A percentile compares a stretch with the other conserved stretches of the same genome.
These are phyloP conservation scores for Fusarium dimerum DNA, from an alignment of 2,329 filamentous ascomycete species.

Conservation along the genomic window DNA sequence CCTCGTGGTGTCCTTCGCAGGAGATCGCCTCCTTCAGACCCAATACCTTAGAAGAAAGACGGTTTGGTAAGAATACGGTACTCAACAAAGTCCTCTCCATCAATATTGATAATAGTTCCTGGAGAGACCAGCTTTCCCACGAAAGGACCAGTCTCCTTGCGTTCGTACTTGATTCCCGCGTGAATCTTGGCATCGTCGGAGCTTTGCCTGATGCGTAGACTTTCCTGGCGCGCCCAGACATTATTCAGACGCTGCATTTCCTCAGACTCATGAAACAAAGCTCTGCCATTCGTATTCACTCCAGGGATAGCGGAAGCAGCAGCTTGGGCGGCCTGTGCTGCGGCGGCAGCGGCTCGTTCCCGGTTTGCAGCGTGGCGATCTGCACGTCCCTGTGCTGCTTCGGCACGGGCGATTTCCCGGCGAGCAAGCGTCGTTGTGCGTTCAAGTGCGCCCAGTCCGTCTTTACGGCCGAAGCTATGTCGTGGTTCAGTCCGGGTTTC, in stretches of 20 bases:
- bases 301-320: conserved; percentile 30
- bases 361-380: conserved; percentile 48
- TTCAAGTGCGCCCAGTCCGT: conserved; percentile 40
- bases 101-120: conserved; percentile 62
- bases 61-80: conserved; percentile 66
- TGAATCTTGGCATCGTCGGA: conserved; percentile 58
- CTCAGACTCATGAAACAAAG: conserved; percentile 47
- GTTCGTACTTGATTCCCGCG: conserved; percentile 62
- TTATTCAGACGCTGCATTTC: conserved; percentile 55
- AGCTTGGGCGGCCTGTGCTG: conserved; percentile 33
- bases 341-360: conserved; percentile 38
- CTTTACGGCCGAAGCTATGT: conserved; percentile 15
- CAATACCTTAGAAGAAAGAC: conserved; percentile 51
- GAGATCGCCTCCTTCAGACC: not conserved
- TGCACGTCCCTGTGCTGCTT: conserved; percentile 52
- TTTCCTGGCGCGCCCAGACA: conserved; percentile 58
- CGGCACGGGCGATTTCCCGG: conserved; percentile 53
- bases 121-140: conserved; percentile 64
- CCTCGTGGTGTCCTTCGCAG: too few species aligned
- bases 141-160: conserved; percentile 61
- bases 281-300: conserved; percentile 28
- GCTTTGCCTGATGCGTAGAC: conserved; percentile 43
- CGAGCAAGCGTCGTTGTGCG: conserved; percentile 51
- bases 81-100: conserved; percentile 68
- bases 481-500: conserved; percentile 26